Evolutionary conservation across 73 alveolate genomes (phyloP).

Genomic region (Uronychia binucleata): DNA sequence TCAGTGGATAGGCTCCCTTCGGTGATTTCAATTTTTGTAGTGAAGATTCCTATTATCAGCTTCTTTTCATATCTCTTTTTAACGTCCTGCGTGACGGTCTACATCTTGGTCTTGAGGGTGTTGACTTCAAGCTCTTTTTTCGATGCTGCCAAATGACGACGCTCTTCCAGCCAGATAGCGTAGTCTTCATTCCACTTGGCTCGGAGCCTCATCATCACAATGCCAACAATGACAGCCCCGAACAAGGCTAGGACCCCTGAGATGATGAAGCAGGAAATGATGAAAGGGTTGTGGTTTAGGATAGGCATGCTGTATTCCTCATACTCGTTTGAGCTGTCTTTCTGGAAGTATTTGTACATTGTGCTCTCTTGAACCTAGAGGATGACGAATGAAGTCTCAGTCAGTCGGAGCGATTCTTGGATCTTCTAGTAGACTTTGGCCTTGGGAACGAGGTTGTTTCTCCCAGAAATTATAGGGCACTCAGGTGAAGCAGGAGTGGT

Average conservation of each 20-base stretch:
- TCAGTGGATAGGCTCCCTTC: neutral
- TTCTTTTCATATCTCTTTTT: neutral
- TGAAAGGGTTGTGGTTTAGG: neutral
- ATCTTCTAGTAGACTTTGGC: neutral
- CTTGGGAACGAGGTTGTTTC: neutral
- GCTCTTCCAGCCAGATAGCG: neutral
- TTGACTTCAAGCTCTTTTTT: neutral
- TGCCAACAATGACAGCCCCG: neutral
- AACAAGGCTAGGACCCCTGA: neutral
- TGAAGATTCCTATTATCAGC: neutral
- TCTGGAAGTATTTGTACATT: neutral
- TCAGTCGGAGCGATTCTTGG: neutral
- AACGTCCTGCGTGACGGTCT: neutral
- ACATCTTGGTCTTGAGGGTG: neutral
- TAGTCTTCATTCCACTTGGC: neutral
- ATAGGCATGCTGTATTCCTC: neutral
- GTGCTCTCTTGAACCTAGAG: neutral
- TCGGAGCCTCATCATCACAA: neutral
- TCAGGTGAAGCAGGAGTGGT: neutral
- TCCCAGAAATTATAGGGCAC: neutral
- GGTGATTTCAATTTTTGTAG: neutral
- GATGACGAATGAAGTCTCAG: neutral
- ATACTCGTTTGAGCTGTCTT: neutral
- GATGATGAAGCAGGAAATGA: neutral
- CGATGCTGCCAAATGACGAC: neutral